A percentile compares a stretch with the other conserved stretches of the same genome.
phyloP scores from a whole-genome alignment of 2,329 filamentous ascomycete genomes.

The Xylaria polymorpha region DNA sequence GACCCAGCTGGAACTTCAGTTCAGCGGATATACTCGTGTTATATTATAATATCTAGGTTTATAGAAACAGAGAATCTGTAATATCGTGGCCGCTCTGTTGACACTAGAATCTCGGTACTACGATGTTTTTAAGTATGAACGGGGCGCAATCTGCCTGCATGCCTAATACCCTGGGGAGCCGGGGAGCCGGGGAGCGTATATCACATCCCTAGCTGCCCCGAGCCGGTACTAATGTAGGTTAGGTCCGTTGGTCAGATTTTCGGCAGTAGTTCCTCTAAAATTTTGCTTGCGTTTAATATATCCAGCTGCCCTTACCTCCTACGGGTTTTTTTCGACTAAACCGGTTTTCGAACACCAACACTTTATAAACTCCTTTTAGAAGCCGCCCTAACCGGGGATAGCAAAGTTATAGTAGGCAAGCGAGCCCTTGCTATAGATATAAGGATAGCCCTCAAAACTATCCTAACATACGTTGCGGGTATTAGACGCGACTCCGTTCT shows the following conservation, averaged over 20 bases:
- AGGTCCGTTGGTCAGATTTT: not conserved
- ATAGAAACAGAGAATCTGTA: not conserved
- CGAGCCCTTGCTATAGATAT: not conserved
- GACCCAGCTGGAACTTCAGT: no score
- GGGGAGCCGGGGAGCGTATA: no score
- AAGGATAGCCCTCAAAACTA: conserved; percentile 7
- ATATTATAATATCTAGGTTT: no score
- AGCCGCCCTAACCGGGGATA: not conserved
- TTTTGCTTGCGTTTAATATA: not conserved
- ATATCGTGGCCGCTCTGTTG: not conserved
- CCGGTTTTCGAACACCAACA: not conserved
- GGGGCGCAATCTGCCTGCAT: not conserved
- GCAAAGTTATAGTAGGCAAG: not conserved
- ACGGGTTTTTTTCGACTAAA: not conserved
- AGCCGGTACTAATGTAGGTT: not conserved
- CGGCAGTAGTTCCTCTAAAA: not conserved
- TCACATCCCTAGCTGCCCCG: not conserved
- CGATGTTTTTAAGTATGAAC: not conserved
- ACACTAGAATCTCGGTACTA: not conserved
- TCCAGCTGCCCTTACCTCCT: not conserved
- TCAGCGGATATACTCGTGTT: no score
- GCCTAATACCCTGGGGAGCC: not conserved
- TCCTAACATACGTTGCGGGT: not conserved
- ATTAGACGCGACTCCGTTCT: not conserved
- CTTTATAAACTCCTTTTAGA: not conserved